These are phyloP conservation scores for Ochetophila trinervis DNA, from an alignment of 306 rosid species.

Conservation along the genomic window DNA sequence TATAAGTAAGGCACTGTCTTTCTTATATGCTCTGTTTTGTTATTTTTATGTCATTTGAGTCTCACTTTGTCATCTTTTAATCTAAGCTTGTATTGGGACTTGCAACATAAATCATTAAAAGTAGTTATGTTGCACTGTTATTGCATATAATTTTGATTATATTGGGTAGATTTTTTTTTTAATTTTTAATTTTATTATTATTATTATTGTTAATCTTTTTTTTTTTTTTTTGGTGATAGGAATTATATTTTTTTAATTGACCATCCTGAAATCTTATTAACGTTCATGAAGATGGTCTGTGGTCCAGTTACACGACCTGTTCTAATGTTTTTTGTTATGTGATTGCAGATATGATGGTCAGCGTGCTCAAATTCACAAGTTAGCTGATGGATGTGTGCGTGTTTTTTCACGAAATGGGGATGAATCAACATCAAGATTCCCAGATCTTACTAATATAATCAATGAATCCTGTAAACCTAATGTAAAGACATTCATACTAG, in stretches of 20 bases:
- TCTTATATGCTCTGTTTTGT: slow-evolving; percentile 14
- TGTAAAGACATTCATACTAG: slow-evolving; percentile 67
- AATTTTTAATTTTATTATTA: too few species aligned
- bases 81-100: neutral
- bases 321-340: slow-evolving; percentile 8
- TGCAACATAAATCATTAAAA: neutral
- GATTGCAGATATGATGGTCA: slow-evolving; percentile 87
- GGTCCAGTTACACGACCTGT: neutral
- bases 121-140: neutral
- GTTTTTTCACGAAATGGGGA: slow-evolving; percentile 87
- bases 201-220: too few species aligned
- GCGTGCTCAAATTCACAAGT: slow-evolving; percentile 92
- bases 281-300: neutral
- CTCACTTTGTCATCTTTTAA: neutral
- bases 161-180: neutral
- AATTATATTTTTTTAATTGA: neutral
- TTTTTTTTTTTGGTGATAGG: neutral
- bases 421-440: slow-evolving; percentile 79
- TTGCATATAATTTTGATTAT: neutral
- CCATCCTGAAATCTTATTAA: slow-evolving; percentile 2
- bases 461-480: slow-evolving; percentile 60
- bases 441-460: slow-evolving; percentile 66
- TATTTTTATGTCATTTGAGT: neutral
- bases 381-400: slow-evolving; percentile 63
- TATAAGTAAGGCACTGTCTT: slow-evolving; percentile 54